phyloP scores from a whole-genome alignment of 306 rosid species.

The Delonix regia region DNA sequence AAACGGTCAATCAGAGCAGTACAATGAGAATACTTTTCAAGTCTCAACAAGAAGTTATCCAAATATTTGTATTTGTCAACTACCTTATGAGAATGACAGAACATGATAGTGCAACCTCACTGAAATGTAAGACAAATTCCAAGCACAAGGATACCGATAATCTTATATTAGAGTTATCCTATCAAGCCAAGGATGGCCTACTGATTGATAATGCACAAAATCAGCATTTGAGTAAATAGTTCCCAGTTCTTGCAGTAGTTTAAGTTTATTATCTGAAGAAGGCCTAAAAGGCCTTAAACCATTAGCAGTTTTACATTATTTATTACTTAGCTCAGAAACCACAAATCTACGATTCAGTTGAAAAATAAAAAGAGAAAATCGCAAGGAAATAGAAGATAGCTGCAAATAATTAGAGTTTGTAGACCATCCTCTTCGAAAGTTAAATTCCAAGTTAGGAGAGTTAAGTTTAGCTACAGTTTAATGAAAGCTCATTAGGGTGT shows the following conservation, averaged over 20 bases:
- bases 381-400: neutral
- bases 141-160: neutral
- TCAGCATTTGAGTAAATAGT: neutral
- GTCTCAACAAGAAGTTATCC: neutral
- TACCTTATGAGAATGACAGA: neutral
- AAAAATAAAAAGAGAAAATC: neutral
- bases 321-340: neutral
- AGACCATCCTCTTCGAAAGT: neutral
- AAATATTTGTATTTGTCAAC: conserved; percentile 18
- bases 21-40: conserved; percentile 31
- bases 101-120: neutral
- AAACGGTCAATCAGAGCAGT: conserved; percentile 31
- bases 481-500: neutral
- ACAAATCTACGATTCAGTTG: neutral
- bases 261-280: neutral
- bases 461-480: neutral
- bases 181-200: neutral
- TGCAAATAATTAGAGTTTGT: neutral
- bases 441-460: neutral
- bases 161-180: neutral
- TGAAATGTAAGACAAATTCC: neutral
- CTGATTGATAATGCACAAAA: neutral
- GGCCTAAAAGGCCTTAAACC: neutral
- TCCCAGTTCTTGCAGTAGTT: neutral
- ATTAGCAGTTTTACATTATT: neutral